phyloP scores from a whole-genome alignment of 768 basidiomycete species.

The Tephrocybe rancida region DNA sequence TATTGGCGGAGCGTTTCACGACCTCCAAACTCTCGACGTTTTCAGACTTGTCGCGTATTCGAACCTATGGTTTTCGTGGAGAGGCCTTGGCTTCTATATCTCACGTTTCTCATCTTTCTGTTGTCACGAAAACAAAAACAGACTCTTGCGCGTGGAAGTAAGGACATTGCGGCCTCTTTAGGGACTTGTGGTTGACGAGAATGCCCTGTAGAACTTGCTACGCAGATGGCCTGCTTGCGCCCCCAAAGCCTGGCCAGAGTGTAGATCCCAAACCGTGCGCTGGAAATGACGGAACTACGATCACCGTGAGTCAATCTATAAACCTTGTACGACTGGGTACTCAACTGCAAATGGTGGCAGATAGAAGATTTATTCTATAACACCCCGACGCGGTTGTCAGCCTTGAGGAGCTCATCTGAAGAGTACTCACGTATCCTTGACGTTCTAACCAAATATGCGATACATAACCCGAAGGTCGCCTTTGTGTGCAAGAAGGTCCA shows the following conservation, averaged over 20 bases:
- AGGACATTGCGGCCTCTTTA: conserved; percentile 29
- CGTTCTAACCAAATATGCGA: conserved; percentile 89
- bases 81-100: conserved; percentile 97
- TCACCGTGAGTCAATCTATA: conserved; percentile 57
- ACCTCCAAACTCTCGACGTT: conserved; percentile 91
- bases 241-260: conserved; percentile 69
- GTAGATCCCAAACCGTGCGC: conserved; percentile 88
- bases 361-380: conserved; percentile 97
- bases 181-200: conserved; percentile 2
- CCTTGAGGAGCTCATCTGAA: conserved; percentile 82
- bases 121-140: conserved; percentile 85
- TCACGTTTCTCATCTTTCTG: conserved; percentile 86
- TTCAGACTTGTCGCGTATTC: conserved; percentile 80
- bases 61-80: conserved; percentile 95
- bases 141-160: conserved; percentile 94
- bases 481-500: conserved; percentile 91
- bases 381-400: conserved; percentile 83
- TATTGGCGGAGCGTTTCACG: conserved; percentile 93
- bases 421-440: conserved; percentile 92
- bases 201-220: conserved; percentile 70
- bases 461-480: conserved; percentile 88
- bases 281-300: conserved; percentile 92
- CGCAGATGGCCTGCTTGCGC: conserved; percentile 71
- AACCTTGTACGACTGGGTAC: neutral
- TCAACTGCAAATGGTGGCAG: conserved; percentile 38